Conservation (phyloP, 257 asterid genomes). For the Fraxinus cuspidata region DNA sequence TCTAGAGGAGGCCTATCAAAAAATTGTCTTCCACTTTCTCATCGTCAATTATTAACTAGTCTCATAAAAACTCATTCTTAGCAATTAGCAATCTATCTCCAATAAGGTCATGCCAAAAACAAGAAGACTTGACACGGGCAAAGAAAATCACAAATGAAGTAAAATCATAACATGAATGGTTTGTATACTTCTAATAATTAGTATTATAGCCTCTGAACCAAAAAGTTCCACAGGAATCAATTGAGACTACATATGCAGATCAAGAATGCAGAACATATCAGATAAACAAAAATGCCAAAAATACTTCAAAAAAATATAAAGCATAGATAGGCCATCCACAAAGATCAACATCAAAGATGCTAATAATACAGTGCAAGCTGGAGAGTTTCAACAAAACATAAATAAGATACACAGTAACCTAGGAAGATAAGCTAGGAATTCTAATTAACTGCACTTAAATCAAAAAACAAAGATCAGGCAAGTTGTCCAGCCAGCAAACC, state of each 20-base stretch:
- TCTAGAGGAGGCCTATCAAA: background rate
- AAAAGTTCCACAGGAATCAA: background rate
- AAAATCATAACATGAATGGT: background rate
- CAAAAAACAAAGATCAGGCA: constrained; percentile 4
- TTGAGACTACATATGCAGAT: background rate
- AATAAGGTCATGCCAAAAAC: background rate
- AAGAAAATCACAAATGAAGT: background rate
- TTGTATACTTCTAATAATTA: background rate
- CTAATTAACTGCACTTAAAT: constrained; percentile 5
- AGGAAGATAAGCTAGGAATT: constrained; percentile 20
- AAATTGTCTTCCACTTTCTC: background rate
- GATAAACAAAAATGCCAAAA: background rate
- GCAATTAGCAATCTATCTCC: background rate
- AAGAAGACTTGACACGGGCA: background rate
- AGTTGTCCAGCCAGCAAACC: background rate
- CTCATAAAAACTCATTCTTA: background rate
- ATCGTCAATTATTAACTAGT: background rate
- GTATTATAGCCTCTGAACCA: background rate
- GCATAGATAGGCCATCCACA: background rate
- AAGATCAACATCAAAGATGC: constrained; percentile 3
- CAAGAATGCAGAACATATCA: background rate
- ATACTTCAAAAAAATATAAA: constrained; percentile 8
- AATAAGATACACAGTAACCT: background rate
- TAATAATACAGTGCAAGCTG: constrained; percentile 16
- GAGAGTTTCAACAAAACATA: background rate